Evolutionary conservation across 2,329 filamentous ascomycete species (phyloP), one percentile per base, ranked within the genome.

Genomic region (Aspergillus brunneoviolaceus): DNA sequence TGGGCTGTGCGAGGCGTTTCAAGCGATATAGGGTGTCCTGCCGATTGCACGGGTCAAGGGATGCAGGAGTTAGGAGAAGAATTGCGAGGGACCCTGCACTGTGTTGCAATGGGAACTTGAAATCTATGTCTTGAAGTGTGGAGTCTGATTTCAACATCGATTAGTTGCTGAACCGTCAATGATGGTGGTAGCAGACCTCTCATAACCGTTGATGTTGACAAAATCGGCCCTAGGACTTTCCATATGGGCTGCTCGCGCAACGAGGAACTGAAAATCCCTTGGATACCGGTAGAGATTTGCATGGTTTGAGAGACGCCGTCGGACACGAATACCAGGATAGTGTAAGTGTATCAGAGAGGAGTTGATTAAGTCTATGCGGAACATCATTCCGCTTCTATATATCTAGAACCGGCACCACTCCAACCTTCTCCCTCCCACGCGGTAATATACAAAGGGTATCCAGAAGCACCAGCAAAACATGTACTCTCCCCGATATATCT

Each of bases 241-340:
- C 77, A 79, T 31, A 79, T 70, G 5, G 73, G 66, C 23, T 76
- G 75, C 31, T 68, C 66, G 12, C 75, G 74, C 12, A 81, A 74
- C 16, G 70, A 72, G n/a, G 72, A 69, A 64, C 76, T 78, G 67
- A 81, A 81, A n/a, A 59, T 58, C 1, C 65, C 64, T n/a, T 29
- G 55, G 16, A 63, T 19, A 21, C 14, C 5, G 0, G 25, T 16
- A n/a, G 45, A 54, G 4, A 16, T 21, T 11, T 60, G 48, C 64
- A 62, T 66, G 5, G 9, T 33, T 11, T 1, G 39, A 27, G 33
- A 2, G 35, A 5, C 14, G 35, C 10, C 16, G 31, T 16, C 35
- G 5, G 21, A 35, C n/a, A n/a, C 19, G 23, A 11, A 53, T 53
- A 3, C 29, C 47, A n/a, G 23, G 50, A 5, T n/a, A 19, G 16